Evolutionary conservation across 495 filamentous ascomycete species (phyloP).

Genomic region (Poronia punctata): DNA sequence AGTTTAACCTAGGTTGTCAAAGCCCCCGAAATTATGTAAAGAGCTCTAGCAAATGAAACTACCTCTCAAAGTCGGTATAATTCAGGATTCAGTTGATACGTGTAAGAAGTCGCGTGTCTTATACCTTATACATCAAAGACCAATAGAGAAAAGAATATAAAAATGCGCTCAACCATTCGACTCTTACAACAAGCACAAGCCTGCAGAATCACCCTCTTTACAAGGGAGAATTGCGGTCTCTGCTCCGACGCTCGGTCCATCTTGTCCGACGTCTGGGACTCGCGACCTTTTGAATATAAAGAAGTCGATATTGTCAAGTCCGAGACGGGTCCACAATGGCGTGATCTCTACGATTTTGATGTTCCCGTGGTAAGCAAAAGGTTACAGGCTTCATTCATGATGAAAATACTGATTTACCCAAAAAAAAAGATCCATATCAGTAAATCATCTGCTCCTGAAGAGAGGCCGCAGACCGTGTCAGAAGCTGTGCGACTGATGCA

Average conservation of each 20-base stretch:
- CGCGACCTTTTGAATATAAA: conserved; percentile 63
- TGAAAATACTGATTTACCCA: no score
- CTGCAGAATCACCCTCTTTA: conserved; percentile 75
- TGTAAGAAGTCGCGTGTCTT: no score
- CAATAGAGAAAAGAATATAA: not conserved
- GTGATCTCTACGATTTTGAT: conserved; percentile 80
- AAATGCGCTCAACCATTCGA: conserved; percentile 33
- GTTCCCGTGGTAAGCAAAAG: conserved; percentile 68
- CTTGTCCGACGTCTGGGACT: conserved; percentile 62
- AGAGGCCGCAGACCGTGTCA: conserved; percentile 44
- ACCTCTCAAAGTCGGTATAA: no score
- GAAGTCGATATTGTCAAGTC: conserved; percentile 72
- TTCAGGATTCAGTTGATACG: no score
- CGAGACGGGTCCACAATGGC: conserved; percentile 56
- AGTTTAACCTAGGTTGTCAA: no score
- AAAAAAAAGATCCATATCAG: conserved; percentile 60
- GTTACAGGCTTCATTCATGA: no score
- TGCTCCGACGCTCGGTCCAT: conserved; percentile 70
- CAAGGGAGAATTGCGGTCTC: conserved; percentile 67
- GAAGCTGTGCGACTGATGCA: conserved; percentile 78
- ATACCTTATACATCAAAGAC: no score
- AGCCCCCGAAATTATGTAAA: no score
- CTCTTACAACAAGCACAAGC: conserved; percentile 54
- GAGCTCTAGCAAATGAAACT: no score
- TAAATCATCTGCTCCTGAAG: conserved; percentile 39